A percentile compares a stretch with the other conserved stretches of the same genome.
Evolutionary conservation across 306 rosid genomes (phyloP).

Genomic region (Vigna unguiculata): DNA sequence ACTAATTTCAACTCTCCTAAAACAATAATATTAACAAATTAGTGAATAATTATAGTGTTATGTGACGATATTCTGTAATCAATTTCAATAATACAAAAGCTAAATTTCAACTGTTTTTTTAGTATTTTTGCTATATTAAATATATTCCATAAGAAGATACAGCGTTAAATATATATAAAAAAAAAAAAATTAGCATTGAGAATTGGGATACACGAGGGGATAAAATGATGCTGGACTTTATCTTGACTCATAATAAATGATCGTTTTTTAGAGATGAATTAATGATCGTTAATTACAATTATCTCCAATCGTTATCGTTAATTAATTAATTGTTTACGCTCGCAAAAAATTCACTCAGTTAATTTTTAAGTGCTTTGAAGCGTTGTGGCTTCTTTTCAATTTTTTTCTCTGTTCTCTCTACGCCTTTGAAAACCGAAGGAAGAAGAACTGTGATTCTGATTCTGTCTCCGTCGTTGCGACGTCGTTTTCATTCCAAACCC

Average conservation of each 20-base stretch:
- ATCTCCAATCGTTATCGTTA: background rate
- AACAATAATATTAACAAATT: too few species aligned
- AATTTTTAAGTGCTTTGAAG: background rate
- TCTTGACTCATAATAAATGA: background rate
- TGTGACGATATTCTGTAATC: too few species aligned
- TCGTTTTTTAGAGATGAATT: background rate
- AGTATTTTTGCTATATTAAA: background rate
- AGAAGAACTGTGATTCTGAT: slow-evolving; percentile 32
- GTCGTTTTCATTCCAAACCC: slow-evolving; percentile 50
- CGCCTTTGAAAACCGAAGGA: slow-evolving; percentile 27
- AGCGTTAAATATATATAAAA: too few species aligned
- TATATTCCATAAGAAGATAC: background rate
- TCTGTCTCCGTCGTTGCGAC: slow-evolving; percentile 35
- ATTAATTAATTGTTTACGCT: background rate
- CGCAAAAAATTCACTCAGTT: background rate
- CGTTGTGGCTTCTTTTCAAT: background rate
- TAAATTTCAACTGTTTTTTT: background rate
- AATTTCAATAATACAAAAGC: background rate
- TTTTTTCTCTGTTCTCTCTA: background rate
- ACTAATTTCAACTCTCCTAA: background rate
- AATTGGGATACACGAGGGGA: background rate
- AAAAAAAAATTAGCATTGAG: background rate
- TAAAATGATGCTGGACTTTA: background rate
- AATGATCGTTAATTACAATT: background rate
- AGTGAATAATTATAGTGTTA: background rate